Base-by-base conservation (phyloP, 176 grass and related monocot genomes). In the Rhipidocladum racemiflorum region DNA sequence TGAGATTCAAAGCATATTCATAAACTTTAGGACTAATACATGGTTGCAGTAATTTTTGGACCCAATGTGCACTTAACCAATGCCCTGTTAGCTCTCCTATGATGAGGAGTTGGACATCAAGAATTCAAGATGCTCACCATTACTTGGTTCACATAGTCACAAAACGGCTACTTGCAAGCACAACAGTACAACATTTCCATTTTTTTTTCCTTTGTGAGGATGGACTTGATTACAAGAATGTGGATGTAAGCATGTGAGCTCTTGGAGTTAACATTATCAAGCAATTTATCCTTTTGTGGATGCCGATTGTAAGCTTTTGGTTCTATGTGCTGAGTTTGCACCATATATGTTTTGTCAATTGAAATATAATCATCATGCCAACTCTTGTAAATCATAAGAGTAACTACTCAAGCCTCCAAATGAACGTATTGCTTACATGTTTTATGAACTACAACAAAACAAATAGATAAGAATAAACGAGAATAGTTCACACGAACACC, bases 401-500 rank as follows among this genome's bases (percentile, higher is more conserved):
- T 62, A 30, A 68, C 40, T 20, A 30, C 40, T 32, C 20, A 69
- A 13, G 29, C 25, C 2, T 68, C 21, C 46, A 23, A 32, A 62
- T 4, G 6, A 46, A 39, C 11, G 1, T 50, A 28, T 34, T 32
- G 27, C 39, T 34, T 5, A 45, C 25, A 78, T 34, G n/a, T 14
- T 61, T 25, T 10, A 46, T 29, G 16, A 36, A 68, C 34, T 57
- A 3, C 4, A 44, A 35, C 28, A 23, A 18, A 51, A 61, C 15
- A 28, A 35, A 62, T 40, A 28, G 70, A 32, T 12, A 73, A 3
- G 68, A 25, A 25, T 15, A 71, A 45, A 14, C 10, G 1, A 50
- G 42, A 62, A 62, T 28, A 28, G 56, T 29, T 64, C 34, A 56
- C 7, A 25, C 39, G 49, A 65, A 27, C 75, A 97, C 94, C 94